phyloP scores from a whole-genome alignment of 306 rosid genomes.

The Fagus sylvatica region DNA sequence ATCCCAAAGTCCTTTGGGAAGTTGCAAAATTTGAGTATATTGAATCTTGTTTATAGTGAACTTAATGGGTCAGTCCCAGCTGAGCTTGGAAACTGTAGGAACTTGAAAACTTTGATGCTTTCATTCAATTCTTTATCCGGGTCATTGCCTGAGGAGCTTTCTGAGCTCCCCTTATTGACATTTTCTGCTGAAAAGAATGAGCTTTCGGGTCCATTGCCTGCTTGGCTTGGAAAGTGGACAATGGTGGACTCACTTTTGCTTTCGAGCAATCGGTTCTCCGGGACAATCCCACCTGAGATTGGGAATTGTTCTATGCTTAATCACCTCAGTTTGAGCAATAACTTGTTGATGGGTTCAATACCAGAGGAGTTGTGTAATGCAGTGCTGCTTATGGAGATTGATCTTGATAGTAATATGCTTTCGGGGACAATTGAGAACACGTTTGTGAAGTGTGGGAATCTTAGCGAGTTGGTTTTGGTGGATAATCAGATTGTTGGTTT shows the following conservation, averaged over 20 bases:
- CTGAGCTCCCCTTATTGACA: conserved; percentile 61
- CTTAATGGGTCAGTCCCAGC: conserved; percentile 81
- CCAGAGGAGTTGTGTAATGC: conserved; percentile 84
- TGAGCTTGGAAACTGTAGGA: conserved; percentile 75
- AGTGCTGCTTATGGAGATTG: conserved; percentile 64
- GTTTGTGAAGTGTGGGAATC: conserved; percentile 67
- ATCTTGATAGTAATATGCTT: conserved; percentile 66
- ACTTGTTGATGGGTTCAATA: conserved; percentile 63
- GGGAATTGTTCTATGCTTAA: conserved; percentile 75
- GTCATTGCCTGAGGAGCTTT: conserved; percentile 79
- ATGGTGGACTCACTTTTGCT: conserved; percentile 56
- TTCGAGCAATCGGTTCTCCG: conserved; percentile 63
- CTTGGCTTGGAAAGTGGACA: conserved; percentile 86
- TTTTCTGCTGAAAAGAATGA: conserved; percentile 85
- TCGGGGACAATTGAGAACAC: conserved; percentile 60
- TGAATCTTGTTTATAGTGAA: conserved; percentile 61
- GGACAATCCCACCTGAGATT: conserved; percentile 77
- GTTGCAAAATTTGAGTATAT: conserved; percentile 54
- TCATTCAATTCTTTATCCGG: conserved; percentile 85
- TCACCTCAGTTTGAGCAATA: conserved; percentile 72
- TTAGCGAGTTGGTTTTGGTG: conserved; percentile 64
- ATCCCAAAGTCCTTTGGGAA: conserved; percentile 77
- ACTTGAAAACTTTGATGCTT: conserved; percentile 62
- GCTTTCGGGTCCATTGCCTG: conserved; percentile 77
- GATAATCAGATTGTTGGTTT: conserved; percentile 71